Evolutionary conservation across 1,284 basidiomycete species (phyloP).

Genomic region (Malassezia pachydermatis): DNA sequence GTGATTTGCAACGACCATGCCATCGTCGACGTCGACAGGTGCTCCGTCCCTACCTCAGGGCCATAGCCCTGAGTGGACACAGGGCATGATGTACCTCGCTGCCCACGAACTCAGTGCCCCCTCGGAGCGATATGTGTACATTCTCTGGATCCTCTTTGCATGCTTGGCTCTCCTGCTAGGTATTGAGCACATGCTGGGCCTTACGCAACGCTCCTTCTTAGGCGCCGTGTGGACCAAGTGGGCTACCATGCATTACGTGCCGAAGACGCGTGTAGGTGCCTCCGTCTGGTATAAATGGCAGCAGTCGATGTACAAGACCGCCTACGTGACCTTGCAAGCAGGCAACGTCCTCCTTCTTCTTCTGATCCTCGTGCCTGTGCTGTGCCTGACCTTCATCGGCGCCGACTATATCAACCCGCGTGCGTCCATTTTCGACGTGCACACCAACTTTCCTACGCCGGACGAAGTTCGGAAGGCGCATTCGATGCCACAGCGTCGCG

Average conservation of each 20-base stretch:
- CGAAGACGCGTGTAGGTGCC: constrained; percentile 12
- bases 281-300: not conserved
- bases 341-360: constrained; percentile 27
- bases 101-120: constrained; percentile 49
- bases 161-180: constrained; percentile 39
- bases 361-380: constrained; percentile 29
- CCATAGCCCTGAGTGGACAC: too few species aligned
- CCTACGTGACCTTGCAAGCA: constrained; percentile 31
- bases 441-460: constrained; percentile 25
- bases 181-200: constrained; percentile 37
- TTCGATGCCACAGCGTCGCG: not conserved
- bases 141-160: constrained; percentile 48
- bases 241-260: constrained; percentile 33
- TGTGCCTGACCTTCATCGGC: constrained; percentile 53
- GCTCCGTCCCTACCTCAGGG: too few species aligned
- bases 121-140: constrained; percentile 50
- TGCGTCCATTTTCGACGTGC: constrained; percentile 42
- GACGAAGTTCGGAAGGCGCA: constrained; percentile 7
- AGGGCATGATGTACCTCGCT: constrained; percentile 33
- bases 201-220: constrained; percentile 33
- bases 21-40: not conserved
- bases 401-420: constrained; percentile 64
- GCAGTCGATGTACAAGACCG: constrained; percentile 3
- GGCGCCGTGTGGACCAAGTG: constrained; percentile 39
- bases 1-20: not conserved